Evolutionary conservation across 306 rosid species (phyloP), one percentile per base, ranked within the genome.

Genomic region (Purshia tridentata): DNA sequence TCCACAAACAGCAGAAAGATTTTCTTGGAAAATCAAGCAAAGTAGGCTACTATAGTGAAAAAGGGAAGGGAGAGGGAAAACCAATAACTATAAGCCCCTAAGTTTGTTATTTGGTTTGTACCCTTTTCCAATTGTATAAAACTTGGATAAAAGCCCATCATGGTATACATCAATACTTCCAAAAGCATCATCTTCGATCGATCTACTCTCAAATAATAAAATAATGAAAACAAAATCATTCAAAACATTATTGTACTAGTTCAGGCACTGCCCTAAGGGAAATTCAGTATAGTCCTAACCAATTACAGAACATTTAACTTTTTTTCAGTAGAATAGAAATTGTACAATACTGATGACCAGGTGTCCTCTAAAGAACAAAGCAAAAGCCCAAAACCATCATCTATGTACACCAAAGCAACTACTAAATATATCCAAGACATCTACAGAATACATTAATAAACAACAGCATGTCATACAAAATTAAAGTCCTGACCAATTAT

Each of bases 261-360:
- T 52, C 63, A 40, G 39, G 9, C 20, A 41, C 42, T 1, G 42
- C 53, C 63, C 64, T 42, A 23, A 9, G 64, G 50, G 22, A 12
- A 70, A 70, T 19, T 55, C 53, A 9, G 41, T 53, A 70, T 2
- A 54, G 37, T 69, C 23, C 53, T 70, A 29, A 29, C 74, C 60
- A 19, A 20, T 40, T 12, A 29, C 63, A n/a, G 19, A 22, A 4
- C 46, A 49, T 49, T 15, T 16, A 48, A 67, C 54, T 35, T 10
- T 29, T 29, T 3, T 29, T 29, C 2, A 1, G 1, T 29, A 3
- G 35, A 1, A 29, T 29, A 29, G n/a, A n/a, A n/a, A n/a, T 29
- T 29, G 35, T 29, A 29, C 35, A 29, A 29, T 29, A 29, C 35
- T 29, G 35, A 29, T 2, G 35, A 29, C 35, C 35, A 29, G 35